Evolutionary conservation across 2,329 filamentous ascomycete genomes (phyloP), one percentile per base, ranked within the genome.

Genomic region (Arthrocladium fulminans): DNA sequence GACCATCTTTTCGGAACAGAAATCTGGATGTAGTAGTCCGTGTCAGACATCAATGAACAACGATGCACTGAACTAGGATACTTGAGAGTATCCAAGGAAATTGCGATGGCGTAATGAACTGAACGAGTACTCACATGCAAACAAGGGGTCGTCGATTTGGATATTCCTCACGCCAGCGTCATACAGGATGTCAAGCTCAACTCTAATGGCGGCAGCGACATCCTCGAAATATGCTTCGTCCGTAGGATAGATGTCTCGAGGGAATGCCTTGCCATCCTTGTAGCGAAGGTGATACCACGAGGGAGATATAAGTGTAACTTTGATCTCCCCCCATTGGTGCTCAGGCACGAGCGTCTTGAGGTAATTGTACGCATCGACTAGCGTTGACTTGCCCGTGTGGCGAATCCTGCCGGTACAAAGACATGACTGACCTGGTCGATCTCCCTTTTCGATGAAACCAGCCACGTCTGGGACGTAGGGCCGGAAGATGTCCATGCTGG

Each of bases 1-100:
- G 32, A 81, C 73, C 73, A 84, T 83, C 60, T 79, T 75, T 50
- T 80, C 69, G 17, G 76, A 81, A 65, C 81, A 84, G 63, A 84
- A 84, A 61, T 84, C 77, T 81, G 45, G 7, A 12, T 7, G 3
- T 20, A 6, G n/a, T 40, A 22, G 22, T 40, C 29, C 8, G 29
- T n/a, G 8, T n/a, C 29, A 30, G 8, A 30, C 8, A 30, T n/a
- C 29, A 30, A 30, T 30, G 9, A 15, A 27, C n/a, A 37, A 24
- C 15, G 39, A 29, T 2, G n/a, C n/a, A n/a, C n/a, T n/a, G n/a
- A n/a, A n/a, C n/a, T n/a, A n/a, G n/a, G n/a, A n/a, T n/a, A n/a
- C n/a, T n/a, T n/a, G n/a, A n/a, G n/a, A n/a, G n/a, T n/a, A n/a
- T n/a, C n/a, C n/a, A n/a, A n/a, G n/a, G n/a, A n/a, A n/a, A n/a